phyloP scores from a whole-genome alignment of 116 monocot genomes.

The Posidonia oceanica region DNA sequence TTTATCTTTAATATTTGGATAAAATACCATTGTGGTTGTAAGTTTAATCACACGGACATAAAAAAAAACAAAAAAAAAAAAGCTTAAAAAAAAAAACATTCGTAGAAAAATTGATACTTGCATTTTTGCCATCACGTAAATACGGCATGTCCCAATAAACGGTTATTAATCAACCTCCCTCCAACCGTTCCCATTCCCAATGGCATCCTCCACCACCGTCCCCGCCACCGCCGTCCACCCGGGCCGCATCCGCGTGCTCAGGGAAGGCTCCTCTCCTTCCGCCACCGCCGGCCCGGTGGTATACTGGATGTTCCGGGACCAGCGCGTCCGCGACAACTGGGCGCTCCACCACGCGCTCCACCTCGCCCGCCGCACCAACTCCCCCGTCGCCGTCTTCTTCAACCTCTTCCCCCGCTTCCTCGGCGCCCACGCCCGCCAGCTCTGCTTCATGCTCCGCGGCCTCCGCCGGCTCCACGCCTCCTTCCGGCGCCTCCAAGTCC shows the following conservation, averaged over 20 bases:
- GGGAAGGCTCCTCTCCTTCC: background rate
- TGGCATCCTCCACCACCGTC: background rate
- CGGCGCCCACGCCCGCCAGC: constrained; percentile 71
- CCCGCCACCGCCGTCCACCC: constrained; percentile 17
- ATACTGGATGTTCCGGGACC: constrained; percentile 99
- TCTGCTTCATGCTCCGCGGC: constrained; percentile 84
- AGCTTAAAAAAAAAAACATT: too few relatives aligned
- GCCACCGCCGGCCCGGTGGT: constrained; percentile 42
- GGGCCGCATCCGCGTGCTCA: constrained; percentile 25
- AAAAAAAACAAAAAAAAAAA: too few relatives aligned
- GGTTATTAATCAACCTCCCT: too few relatives aligned
- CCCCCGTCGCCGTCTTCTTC: constrained; percentile 68
- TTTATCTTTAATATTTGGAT: too few relatives aligned
- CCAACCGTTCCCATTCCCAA: background rate
- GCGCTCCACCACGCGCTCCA: constrained; percentile 80
- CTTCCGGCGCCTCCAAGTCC: constrained; percentile 35
- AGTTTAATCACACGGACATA: too few relatives aligned
- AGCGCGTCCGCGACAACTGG: constrained; percentile 80
- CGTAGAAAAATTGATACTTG: too few relatives aligned
- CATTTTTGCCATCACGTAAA: too few relatives aligned
- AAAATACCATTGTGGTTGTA: too few relatives aligned
- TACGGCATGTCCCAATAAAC: too few relatives aligned
- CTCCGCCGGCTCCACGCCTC: constrained; percentile 42
- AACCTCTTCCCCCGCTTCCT: constrained; percentile 76
- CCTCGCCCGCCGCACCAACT: constrained; percentile 44